Base-by-base conservation (phyloP, 805 yeast genomes). In the Hemisphaericaspora nanyangensis region DNA sequence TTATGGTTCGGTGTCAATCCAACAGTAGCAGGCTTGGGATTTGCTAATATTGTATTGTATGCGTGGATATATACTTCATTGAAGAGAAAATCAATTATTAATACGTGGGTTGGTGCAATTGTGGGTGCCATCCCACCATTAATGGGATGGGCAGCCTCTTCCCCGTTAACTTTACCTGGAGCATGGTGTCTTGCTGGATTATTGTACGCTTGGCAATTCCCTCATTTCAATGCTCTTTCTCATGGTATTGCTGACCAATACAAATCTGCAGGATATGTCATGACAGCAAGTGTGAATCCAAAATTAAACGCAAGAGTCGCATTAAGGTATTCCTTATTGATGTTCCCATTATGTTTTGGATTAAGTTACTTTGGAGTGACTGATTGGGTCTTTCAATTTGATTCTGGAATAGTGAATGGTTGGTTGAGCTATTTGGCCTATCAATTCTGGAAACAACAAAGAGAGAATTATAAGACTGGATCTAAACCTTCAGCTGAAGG, bases 41-140 rank as follows among this genome's bases (percentile, higher is more conserved):
- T 78, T 1, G 54, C 79, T 6, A 93, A 93, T 58, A 87, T 93
- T 36, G 78, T 76, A 1, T 71, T 93, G 8, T 93, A 93, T 55
- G 80, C 95, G 0, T 90, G 98, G 85, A 61, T 83, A 0, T 93
- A 93, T 65, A 93, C 99, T 0, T 83, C 96, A 0, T 65, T 93
- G 58, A 93, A 93, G 56, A 74, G 99, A 40, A 77, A 72, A 43
- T 81, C 86, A 17, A 91, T 93, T 37, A 58, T 85, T 29, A 93
- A 93, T 60, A 93, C 99, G 0, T 93, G 99, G 99, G 93, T 93
- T 3, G 99, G 99, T 15, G 99, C 99, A 0, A 59, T 93, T n/a
- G 99, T 93, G 4, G 99, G 99, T 4, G 99, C 97, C 0, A 85
- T 93, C 34, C 99, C 99, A 0, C 99, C 99, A 16, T 72, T 93